Evolutionary conservation across 2,329 filamentous ascomycete species (phyloP).

Genomic region (Elsinoe ampelina): DNA sequence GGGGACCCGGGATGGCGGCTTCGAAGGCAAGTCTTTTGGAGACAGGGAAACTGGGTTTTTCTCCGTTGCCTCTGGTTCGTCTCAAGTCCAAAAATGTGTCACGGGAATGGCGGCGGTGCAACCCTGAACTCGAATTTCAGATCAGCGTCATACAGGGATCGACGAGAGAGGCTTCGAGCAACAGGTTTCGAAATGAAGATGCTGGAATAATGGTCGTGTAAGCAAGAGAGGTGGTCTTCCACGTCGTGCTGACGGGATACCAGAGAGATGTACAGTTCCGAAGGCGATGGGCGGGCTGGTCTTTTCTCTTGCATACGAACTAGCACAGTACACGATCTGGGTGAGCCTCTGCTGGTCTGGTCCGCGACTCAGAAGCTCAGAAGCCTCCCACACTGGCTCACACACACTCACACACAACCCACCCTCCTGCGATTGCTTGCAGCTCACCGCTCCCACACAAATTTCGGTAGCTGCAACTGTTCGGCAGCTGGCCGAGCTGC

Average conservation of each 20-base stretch:
- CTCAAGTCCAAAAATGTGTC: background rate
- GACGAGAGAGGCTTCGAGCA: too few species aligned
- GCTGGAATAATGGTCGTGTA: too few species aligned
- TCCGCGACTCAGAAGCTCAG: constrained; percentile 2
- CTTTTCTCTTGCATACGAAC: background rate
- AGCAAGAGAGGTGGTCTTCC: too few species aligned
- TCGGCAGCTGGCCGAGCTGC: background rate
- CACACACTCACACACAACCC: background rate
- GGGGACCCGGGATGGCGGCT: background rate
- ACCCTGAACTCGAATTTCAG: background rate
- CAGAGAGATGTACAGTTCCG: too few species aligned
- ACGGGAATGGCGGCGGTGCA: background rate
- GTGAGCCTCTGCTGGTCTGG: background rate
- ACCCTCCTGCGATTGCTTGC: background rate
- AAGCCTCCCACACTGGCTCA: background rate
- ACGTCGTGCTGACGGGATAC: too few species aligned
- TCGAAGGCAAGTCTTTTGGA: background rate
- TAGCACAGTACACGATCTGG: background rate
- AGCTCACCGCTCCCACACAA: constrained; percentile 2
- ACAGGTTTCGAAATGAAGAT: too few species aligned
- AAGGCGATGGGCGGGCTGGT: background rate
- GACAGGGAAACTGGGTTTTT: background rate
- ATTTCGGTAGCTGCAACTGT: constrained; percentile 2
- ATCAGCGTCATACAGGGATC: too few species aligned
- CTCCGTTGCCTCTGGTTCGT: background rate